Base-by-base conservation (phyloP, 2,329 filamentous ascomycete genomes). In the Rhinocladiella similis region DNA sequence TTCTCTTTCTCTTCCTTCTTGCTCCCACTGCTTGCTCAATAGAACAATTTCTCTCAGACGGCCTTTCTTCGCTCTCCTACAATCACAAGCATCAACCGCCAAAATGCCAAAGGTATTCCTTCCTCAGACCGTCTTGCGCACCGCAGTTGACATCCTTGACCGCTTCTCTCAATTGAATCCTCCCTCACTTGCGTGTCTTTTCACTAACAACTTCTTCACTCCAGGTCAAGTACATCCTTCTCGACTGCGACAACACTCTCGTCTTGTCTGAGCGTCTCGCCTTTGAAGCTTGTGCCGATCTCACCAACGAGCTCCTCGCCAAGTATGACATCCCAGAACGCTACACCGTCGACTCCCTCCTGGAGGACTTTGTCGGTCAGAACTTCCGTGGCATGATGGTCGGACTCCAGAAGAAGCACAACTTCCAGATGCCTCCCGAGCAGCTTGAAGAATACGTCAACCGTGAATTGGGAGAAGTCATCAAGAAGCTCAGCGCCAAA, bases 201-300 rank as follows among this genome's bases (percentile, higher is more conserved):
- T 39, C 19, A 58, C 55, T 56, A 43, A 58, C 47, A 18, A 38
- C 25, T 14, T 25, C 19, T 41, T 22, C 20, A 29, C 6, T 33
- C 14, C 16, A 85, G 81, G 87, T 90, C 75, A 89, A 80, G 53
- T 83, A 88, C 64, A 77, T 91, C 69, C 82, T 91, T 67, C 88
- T 91, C 72, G 88, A 91, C 67, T 80, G 77, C 65, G 77, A 96
- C 83, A 96, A 96, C 83, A 96, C 91, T 63, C 90, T 96, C 73
- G 91, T 94, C 72, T 86, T 95, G 68, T 96, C 90, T 56, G 91
- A 96, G 80, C 87, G 89, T 70, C 83, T 96, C 66, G 92, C 91
- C 71, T 96, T 96, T 73, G 90, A 93, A 77, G 91, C 90, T 65
- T 96, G 91, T 75, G 90, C 91, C 68, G 89, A 91, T 62, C 86